phyloP scores from a whole-genome alignment of 495 filamentous ascomycete genomes.

The Aspergillus avenaceus region DNA sequence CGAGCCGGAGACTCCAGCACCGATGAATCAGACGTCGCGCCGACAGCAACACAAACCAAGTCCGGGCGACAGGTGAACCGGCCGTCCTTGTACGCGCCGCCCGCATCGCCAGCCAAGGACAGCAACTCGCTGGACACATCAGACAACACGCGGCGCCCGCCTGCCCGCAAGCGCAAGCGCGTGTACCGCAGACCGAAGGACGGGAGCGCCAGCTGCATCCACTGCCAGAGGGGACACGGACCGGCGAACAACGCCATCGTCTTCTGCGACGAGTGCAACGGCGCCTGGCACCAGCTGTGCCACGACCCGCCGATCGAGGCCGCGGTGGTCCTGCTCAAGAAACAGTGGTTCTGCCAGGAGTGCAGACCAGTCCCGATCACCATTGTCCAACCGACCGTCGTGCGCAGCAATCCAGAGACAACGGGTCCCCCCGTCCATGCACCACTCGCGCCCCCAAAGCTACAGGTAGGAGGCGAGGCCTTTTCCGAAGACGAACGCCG shows the following conservation, averaged over 20 bases:
- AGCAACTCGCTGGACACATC: constrained; percentile 35
- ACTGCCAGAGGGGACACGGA: constrained; percentile 74
- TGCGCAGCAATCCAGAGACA: constrained; percentile 17
- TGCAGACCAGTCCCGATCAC: constrained; percentile 51
- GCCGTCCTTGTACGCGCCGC: constrained; percentile 61
- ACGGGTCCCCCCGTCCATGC: constrained; percentile 6
- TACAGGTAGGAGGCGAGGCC: constrained; percentile 20
- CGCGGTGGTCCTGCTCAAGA: constrained; percentile 61
- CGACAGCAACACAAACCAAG: constrained; percentile 65
- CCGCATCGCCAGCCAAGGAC: constrained; percentile 28
- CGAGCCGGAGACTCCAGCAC: constrained; percentile 43
- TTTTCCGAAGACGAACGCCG: constrained; percentile 32
- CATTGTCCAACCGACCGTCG: constrained; percentile 17
- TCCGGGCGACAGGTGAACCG: constrained; percentile 79
- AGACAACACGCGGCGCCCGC: constrained; percentile 28
- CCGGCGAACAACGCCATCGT: constrained; percentile 82
- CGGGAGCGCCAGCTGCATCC: constrained; percentile 57
- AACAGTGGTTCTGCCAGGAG: constrained; percentile 73
- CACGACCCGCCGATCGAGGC: constrained; percentile 78
- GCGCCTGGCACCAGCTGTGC: constrained; percentile 85
- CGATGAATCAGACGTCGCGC: constrained; percentile 47
- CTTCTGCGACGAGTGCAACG: constrained; percentile 90
- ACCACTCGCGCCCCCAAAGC: constrained; percentile 8
- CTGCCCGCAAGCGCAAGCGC: constrained; percentile 39
- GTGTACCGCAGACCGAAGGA: constrained; percentile 40